Evolutionary conservation across 768 basidiomycete genomes (phyloP).

Genomic region (Panus rudis): DNA sequence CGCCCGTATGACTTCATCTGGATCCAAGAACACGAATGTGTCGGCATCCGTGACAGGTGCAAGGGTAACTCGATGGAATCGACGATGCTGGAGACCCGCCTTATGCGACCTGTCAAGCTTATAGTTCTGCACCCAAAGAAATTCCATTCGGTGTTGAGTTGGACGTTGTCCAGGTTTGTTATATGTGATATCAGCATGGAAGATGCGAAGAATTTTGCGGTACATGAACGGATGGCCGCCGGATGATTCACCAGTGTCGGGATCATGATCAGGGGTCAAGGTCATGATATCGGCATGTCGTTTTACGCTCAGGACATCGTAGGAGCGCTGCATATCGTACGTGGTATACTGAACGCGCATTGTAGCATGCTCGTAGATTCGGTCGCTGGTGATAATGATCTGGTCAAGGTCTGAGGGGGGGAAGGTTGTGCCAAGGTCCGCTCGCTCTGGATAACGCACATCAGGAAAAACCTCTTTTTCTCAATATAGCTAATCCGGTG

Average conservation of each 20-base stretch:
- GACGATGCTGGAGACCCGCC: constrained; percentile 1
- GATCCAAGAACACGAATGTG: constrained; percentile 26
- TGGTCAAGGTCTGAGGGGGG: too few species aligned
- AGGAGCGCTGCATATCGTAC: constrained; percentile 33
- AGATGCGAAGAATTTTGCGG: constrained; percentile 23
- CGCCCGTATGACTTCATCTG: constrained; percentile 18
- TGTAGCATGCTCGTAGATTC: constrained; percentile 25
- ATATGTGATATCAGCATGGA: constrained; percentile 21
- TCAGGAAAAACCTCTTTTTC: too few species aligned
- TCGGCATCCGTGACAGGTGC: constrained; percentile 6
- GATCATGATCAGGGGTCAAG: constrained; percentile 5
- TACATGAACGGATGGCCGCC: constrained; percentile 27
- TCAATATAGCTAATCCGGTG: too few species aligned
- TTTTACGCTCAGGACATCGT: constrained; percentile 35
- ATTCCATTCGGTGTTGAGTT: neutral
- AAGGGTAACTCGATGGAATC: constrained; percentile 19
- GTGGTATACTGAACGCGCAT: constrained; percentile 34
- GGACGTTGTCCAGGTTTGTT: neutral
- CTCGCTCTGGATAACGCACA: too few species aligned
- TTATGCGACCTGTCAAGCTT: neutral
- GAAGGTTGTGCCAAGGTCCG: too few species aligned
- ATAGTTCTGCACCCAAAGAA: constrained; percentile 10
- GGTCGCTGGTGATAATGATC: constrained; percentile 15
- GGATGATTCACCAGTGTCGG: neutral
- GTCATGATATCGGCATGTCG: constrained; percentile 29